A percentile compares a stretch with the other conserved stretches of the same genome.
Evolutionary conservation across 306 rosid species (phyloP).

Genomic region (Prunus padus): DNA sequence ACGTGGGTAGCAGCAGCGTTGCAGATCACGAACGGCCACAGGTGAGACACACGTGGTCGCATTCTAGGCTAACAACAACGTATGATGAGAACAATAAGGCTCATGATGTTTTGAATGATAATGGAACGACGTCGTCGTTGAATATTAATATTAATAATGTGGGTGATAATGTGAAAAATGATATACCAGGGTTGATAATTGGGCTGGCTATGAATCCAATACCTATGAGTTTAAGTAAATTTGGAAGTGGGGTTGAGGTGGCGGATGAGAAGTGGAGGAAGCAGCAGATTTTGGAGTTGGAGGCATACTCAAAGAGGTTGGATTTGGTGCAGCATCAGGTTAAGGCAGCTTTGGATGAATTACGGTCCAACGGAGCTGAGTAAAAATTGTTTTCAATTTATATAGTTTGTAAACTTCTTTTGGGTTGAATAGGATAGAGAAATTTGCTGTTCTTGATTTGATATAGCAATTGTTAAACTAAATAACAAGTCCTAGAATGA

Average conservation of each 20-base stretch:
- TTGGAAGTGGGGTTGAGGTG: constrained; percentile 24
- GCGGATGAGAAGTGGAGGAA: constrained; percentile 55
- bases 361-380: constrained; percentile 33
- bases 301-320: constrained; percentile 62
- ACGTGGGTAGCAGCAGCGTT: constrained; percentile 1
- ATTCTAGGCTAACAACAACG: too few species aligned
- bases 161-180: neutral
- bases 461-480: neutral
- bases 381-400: neutral
- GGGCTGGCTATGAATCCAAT: constrained; percentile 16
- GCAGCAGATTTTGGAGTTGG: constrained; percentile 61
- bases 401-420: neutral
- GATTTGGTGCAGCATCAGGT: constrained; percentile 69
- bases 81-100: too few species aligned
- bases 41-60: too few species aligned
- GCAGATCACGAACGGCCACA: constrained; percentile 4
- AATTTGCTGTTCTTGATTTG: neutral
- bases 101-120: neutral
- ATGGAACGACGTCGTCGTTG: constrained; percentile 27
- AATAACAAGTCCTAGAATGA: neutral
- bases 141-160: constrained; percentile 9
- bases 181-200: constrained; percentile 14
- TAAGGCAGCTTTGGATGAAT: constrained; percentile 61
- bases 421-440: neutral
- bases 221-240: constrained; percentile 4